phyloP scores from a whole-genome alignment of 805 yeast genomes.

The Ogataea paradorogensis region DNA sequence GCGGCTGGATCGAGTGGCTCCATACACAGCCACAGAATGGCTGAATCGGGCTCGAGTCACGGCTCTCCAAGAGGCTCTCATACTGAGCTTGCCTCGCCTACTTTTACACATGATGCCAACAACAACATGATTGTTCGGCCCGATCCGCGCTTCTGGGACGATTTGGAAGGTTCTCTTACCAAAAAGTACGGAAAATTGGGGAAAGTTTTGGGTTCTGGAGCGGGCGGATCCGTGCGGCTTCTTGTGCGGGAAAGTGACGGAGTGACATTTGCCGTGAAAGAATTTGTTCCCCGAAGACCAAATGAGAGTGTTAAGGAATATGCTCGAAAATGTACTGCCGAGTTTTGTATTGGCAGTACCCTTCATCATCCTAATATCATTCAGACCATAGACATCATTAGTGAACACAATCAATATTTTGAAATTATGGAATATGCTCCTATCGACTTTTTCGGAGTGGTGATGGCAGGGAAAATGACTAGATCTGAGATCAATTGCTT shows the following conservation, averaged over 20 bases:
- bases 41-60: slow-evolving; percentile 18
- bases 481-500: slow-evolving; percentile 82
- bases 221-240: slow-evolving; percentile 82
- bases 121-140: slow-evolving; percentile 40
- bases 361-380: slow-evolving; percentile 79
- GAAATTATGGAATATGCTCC: slow-evolving; percentile 89
- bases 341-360: slow-evolving; percentile 81
- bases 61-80: slow-evolving; percentile 23
- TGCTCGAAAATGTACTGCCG: slow-evolving; percentile 86
- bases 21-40: slow-evolving; percentile 31
- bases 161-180: slow-evolving; percentile 50
- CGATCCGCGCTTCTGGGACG: slow-evolving; percentile 40
- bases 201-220: slow-evolving; percentile 77
- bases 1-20: slow-evolving; percentile 19
- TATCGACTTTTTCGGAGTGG: slow-evolving; percentile 79
- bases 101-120: slow-evolving; percentile 38
- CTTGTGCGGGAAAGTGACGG: slow-evolving; percentile 66
- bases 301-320: slow-evolving; percentile 73
- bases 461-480: slow-evolving; percentile 81
- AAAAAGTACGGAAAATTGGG: slow-evolving; percentile 72
- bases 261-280: slow-evolving; percentile 78
- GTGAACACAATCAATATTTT: slow-evolving; percentile 66
- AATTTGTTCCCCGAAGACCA: slow-evolving; percentile 68
- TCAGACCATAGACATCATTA: slow-evolving; percentile 71
- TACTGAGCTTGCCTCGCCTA: slow-evolving; percentile 30